Evolutionary conservation across 1,139 yeast species (phyloP).

Genomic region (Saccharomyces uvarum): DNA sequence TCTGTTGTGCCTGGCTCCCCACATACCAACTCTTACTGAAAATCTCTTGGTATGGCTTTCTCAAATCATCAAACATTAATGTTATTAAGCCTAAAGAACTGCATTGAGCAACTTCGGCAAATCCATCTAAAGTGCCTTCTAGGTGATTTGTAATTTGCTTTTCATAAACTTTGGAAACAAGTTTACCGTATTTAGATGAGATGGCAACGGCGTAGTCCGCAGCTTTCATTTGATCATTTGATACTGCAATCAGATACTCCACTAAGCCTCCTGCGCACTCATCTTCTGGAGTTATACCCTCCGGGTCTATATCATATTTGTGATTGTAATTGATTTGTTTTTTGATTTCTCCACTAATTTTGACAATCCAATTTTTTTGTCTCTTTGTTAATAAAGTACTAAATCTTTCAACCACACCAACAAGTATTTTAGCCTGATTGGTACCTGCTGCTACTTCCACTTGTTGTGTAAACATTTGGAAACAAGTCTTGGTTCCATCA

Average conservation of each 20-base stretch:
- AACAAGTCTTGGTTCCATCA: conserved; percentile 66
- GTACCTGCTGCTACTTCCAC: conserved; percentile 89
- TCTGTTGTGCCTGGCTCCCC: conserved; percentile 47
- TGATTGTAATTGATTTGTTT: conserved; percentile 39
- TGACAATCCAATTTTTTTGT: conserved; percentile 50
- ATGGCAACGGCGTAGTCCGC: conserved; percentile 76
- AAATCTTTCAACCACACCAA: conserved; percentile 78
- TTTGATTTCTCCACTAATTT: conserved; percentile 55
- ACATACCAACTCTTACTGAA: conserved; percentile 46
- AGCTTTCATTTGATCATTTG: conserved; percentile 81
- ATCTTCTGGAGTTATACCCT: conserved; percentile 41
- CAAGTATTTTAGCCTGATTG: conserved; percentile 71
- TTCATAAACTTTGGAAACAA: conserved; percentile 61
- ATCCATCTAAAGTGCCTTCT: conserved; percentile 63
- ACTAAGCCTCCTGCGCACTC: conserved; percentile 68
- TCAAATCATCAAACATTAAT: conserved; percentile 66
- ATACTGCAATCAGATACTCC: conserved; percentile 76
- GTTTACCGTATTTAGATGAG: conserved; percentile 52
- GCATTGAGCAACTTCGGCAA: conserved; percentile 66
- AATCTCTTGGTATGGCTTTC: conserved; percentile 39
- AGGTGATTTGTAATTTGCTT: conserved; percentile 48
- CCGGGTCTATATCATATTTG: conserved; percentile 31
- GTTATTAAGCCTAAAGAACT: conserved; percentile 57
- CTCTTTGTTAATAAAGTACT: conserved; percentile 53
- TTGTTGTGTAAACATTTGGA: conserved; percentile 80